Conservation (phyloP, 2,329 filamentous ascomycete genomes). For the Colletotrichum shisoi region DNA sequence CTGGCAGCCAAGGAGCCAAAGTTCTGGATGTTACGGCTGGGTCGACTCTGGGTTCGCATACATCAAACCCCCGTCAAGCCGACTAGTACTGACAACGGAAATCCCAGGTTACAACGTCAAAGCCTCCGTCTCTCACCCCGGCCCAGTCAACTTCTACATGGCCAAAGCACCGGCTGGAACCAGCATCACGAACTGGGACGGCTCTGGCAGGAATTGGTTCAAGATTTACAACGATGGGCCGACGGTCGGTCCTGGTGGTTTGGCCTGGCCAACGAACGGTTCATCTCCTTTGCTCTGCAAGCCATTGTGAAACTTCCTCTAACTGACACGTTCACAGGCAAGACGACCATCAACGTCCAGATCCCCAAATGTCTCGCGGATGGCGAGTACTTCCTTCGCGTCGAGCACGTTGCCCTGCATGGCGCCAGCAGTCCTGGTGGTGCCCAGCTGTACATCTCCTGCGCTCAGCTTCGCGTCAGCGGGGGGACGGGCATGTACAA, state of each 20-base stretch:
- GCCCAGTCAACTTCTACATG: constrained; percentile 53
- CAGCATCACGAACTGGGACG: constrained; percentile 49
- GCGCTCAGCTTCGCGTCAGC: constrained; percentile 53
- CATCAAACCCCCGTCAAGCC: background rate
- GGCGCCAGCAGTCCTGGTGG: constrained; percentile 51
- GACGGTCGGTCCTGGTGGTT: constrained; percentile 47
- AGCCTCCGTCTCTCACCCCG: constrained; percentile 53
- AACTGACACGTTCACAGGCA: constrained; percentile 39
- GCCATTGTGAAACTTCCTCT: background rate
- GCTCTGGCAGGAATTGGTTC: constrained; percentile 51
- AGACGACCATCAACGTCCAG: constrained; percentile 49
- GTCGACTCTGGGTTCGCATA: constrained; percentile 37
- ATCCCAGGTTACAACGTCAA: constrained; percentile 47
- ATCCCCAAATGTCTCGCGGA: constrained; percentile 56
- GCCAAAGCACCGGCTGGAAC: constrained; percentile 49
- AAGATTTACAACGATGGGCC: constrained; percentile 57
- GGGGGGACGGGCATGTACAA: constrained; percentile 52
- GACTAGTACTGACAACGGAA: background rate
- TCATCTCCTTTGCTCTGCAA: background rate
- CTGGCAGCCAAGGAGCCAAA: constrained; percentile 54
- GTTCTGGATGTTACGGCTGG: constrained; percentile 48
- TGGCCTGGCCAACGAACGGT: constrained; percentile 54
- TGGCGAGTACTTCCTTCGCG: constrained; percentile 60
- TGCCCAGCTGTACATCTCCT: constrained; percentile 58
- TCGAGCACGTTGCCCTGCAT: constrained; percentile 60